A percentile compares a stretch with the other conserved stretches of the same genome.
Evolutionary conservation across 2,329 filamentous ascomycete genomes (phyloP).

Genomic region (Blastomyces gilchristii): DNA sequence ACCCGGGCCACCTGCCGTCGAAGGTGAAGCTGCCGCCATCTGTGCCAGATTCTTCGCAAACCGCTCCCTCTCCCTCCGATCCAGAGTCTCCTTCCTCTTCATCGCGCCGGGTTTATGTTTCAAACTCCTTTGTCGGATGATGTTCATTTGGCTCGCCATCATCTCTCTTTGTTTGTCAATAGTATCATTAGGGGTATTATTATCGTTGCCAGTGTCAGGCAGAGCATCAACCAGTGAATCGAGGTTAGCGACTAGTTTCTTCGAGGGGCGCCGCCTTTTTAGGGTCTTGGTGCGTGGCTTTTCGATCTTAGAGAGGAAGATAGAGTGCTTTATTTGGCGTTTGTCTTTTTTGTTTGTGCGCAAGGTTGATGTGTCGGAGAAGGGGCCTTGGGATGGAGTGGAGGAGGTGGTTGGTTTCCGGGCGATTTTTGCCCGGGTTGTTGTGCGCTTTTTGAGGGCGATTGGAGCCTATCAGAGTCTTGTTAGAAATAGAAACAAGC

Average conservation of each 20-base stretch:
- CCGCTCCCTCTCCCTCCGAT: constrained; percentile 68
- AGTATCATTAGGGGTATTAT: constrained; percentile 42
- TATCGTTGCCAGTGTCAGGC: constrained; percentile 49
- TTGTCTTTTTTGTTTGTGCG: constrained; percentile 72
- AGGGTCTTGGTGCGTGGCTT: constrained; percentile 48
- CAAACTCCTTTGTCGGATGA: constrained; percentile 66
- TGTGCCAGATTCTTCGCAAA: constrained; percentile 76
- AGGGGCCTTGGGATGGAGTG: constrained; percentile 14
- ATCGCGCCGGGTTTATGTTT: constrained; percentile 66
- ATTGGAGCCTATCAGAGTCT: constrained; percentile 21
- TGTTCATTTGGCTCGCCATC: constrained; percentile 46
- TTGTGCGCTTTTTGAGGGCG: constrained; percentile 15
- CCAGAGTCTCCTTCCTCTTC: constrained; percentile 71
- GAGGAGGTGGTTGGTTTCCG: constrained; percentile 18
- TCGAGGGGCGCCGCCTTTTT: constrained; percentile 59
- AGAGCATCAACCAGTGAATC: constrained; percentile 70
- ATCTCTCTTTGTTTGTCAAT: constrained; percentile 22
- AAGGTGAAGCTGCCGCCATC: constrained; percentile 35
- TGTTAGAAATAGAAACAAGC: constrained; percentile 1
- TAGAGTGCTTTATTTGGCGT: constrained; percentile 66
- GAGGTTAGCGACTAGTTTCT: constrained; percentile 68
- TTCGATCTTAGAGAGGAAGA: constrained; percentile 66
- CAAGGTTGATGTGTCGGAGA: constrained; percentile 41
- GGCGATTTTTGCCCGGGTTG: constrained; percentile 9
- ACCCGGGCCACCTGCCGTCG: constrained; percentile 20